These are phyloP conservation scores for Caulochytrium protostelioides DNA, from an alignment of 371 early-diverging fungal species.

Conservation along the genomic window DNA sequence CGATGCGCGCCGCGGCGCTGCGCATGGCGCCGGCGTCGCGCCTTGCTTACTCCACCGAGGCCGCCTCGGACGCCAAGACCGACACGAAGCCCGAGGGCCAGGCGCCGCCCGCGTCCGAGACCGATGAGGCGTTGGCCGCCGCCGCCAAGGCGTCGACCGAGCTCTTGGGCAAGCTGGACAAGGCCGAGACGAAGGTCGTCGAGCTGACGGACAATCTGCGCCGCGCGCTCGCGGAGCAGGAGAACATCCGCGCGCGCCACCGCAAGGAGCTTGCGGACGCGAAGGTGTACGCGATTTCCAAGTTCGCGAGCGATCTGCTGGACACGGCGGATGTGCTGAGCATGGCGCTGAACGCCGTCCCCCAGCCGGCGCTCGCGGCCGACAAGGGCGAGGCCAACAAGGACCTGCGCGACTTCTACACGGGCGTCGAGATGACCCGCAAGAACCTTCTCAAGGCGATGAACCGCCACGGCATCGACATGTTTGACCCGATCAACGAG, in stretches of 20 bases:
- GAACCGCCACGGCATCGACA: slow-evolving; percentile 72
- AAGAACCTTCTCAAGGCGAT: slow-evolving; percentile 64
- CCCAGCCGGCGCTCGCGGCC: slow-evolving; percentile 35
- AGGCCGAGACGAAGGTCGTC: too few relatives aligned
- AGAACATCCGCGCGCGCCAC: slow-evolving; percentile 78
- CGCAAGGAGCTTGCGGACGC: slow-evolving; percentile 63
- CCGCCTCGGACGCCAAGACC: too few relatives aligned
- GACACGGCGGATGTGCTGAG: slow-evolving; percentile 74
- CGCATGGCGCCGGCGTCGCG: too few relatives aligned
- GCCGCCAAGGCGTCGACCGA: not conserved
- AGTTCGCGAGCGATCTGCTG: slow-evolving; percentile 92
- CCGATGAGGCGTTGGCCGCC: not conserved
- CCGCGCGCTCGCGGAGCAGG: slow-evolving; percentile 72
- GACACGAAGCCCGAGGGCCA: not conserved
- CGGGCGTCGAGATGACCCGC: slow-evolving; percentile 77
- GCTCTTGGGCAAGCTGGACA: too few relatives aligned
- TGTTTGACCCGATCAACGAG: slow-evolving; percentile 49
- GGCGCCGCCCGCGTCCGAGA: too few relatives aligned
- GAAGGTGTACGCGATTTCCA: slow-evolving; percentile 69
- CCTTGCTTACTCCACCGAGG: too few relatives aligned
- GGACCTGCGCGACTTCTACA: slow-evolving; percentile 50
- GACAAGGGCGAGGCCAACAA: slow-evolving; percentile 12
- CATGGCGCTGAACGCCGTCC: slow-evolving; percentile 65
- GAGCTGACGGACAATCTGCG: too few relatives aligned
- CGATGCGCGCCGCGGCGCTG: too few relatives aligned